Evolutionary conservation across 345 rosid genomes (phyloP), one percentile per base, ranked within the genome.

Genomic region (Angophora floribunda): DNA sequence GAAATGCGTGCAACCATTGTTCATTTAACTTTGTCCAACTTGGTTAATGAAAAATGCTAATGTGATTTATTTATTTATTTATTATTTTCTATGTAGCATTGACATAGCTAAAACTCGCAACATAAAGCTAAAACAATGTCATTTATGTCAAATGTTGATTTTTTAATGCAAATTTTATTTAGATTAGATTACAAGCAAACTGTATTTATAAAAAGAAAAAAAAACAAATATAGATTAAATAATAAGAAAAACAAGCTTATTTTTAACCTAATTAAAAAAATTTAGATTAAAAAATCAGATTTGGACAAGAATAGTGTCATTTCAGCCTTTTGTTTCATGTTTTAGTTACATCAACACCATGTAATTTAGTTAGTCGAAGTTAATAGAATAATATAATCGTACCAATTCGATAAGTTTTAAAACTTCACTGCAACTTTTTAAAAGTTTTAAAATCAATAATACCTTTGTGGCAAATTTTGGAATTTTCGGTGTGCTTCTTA

Each of bases 351-450:
- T 75, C 10, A 21, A 10, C 2, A 0, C 36, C 26, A 5, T 0
- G 24, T 0, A 32, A 24, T 32, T 11, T 32, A 70, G 1, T 0
- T 4, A 1, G 45, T 32, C 3, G 0, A 2, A 75, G 0, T 41
- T 75, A 75, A 75, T 8, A 1, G 0, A 36, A 75, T 10, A 1
- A 19, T 4, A 19, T 36, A 1, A 17, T 75, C 36, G 26, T 14
- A 41, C 1, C 12, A 0, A 75, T 36, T 75, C 9, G 7, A 75
- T 3, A 75, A 9, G 7, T 75, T 63, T 75, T 19, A 0, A 0
- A 3, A 9, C 19, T 75, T 75, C 1, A 24, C 10, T 59, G 3
- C 6, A 36, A 36, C 1, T 9, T 22, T 75, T 75, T 36, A 0
- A 75, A 75, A 41, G 0, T 36, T 17, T 0, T 75, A 75, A 11